A percentile compares a stretch with the other conserved stretches of the same genome.
phyloP scores from a whole-genome alignment of 2,329 filamentous ascomycete species.

The Diplodia mutila region DNA sequence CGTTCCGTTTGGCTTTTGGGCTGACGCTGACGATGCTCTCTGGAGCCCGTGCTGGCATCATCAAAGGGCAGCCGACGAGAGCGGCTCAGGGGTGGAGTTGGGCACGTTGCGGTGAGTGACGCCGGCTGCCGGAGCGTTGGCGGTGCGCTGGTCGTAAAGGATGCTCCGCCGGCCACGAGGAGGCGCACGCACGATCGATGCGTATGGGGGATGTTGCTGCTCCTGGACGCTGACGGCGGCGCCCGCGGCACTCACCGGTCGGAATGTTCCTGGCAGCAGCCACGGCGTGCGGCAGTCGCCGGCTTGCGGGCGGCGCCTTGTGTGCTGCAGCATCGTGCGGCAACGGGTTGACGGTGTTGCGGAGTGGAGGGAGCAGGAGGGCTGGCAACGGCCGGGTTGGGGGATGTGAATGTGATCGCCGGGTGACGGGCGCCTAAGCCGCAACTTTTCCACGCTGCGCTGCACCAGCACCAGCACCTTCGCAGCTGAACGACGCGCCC shows the following conservation, averaged over 20 bases:
- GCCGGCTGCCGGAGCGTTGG: conserved; percentile 4
- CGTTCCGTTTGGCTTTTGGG: conserved; percentile 17
- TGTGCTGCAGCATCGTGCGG: neutral
- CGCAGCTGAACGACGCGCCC: neutral
- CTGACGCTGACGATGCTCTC: neutral
- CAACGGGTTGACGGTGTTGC: neutral
- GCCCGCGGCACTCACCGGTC: conserved; percentile 15
- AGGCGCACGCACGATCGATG: conserved; percentile 13
- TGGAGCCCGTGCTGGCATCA: neutral
- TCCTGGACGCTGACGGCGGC: conserved; percentile 10
- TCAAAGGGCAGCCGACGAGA: neutral
- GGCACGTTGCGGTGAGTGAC: conserved; percentile 12
- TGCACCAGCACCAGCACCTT: no score
- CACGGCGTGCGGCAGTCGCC: conserved; percentile 1
- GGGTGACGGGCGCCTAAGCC: neutral
- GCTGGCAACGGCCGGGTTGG: no score
- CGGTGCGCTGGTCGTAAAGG: neutral
- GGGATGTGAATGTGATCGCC: no score
- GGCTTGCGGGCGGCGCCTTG: neutral
- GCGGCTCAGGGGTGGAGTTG: conserved; percentile 16
- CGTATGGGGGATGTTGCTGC: neutral
- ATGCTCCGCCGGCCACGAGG: conserved; percentile 12
- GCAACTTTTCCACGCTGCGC: neutral
- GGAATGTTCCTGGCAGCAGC: conserved; percentile 7
- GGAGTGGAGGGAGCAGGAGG: neutral